Evolutionary conservation across 1,284 basidiomycete genomes (phyloP).

Genomic region (Erythrobasidium hasegawianum): DNA sequence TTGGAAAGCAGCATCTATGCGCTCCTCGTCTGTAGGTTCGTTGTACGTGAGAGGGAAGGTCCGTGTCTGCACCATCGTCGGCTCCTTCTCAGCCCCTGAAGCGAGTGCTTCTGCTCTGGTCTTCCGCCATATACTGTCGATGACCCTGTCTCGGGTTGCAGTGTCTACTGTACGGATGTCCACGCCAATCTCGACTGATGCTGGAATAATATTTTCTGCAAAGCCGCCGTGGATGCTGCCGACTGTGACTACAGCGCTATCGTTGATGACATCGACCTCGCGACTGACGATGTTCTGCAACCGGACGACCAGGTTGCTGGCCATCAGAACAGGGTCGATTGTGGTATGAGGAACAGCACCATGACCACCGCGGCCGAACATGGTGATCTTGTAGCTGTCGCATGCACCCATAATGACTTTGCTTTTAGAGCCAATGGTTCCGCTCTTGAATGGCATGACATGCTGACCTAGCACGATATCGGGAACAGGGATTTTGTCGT

Average conservation of each 20-base stretch:
- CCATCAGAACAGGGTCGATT: slow-evolving; percentile 16
- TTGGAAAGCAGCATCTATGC: neutral
- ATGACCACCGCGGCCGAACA: slow-evolving; percentile 12
- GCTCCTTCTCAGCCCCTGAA: slow-evolving; percentile 13
- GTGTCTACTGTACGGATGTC: slow-evolving; percentile 11
- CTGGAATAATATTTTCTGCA: slow-evolving; percentile 18
- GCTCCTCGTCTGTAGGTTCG: neutral
- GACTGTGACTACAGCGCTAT: slow-evolving; percentile 14
- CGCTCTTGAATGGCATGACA: slow-evolving; percentile 8
- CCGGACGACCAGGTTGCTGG: slow-evolving; percentile 5
- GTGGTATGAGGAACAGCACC: slow-evolving; percentile 13
- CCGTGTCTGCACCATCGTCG: slow-evolving; percentile 13
- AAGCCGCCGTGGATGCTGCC: slow-evolving; percentile 8
- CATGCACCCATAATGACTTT: slow-evolving; percentile 15
- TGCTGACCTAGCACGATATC: slow-evolving; percentile 14
- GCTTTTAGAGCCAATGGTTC: slow-evolving; percentile 1
- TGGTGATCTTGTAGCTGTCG: slow-evolving; percentile 13
- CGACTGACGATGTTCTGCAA: slow-evolving; percentile 16
- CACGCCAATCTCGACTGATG: slow-evolving; percentile 14
- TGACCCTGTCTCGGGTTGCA: slow-evolving; percentile 3
- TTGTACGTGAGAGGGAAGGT: slow-evolving; percentile 12
- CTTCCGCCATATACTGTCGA: neutral
- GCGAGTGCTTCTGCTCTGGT: slow-evolving; percentile 2
- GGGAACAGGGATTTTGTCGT: slow-evolving; percentile 13
- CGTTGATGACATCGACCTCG: neutral